These are phyloP conservation scores for Cladophialophora immunda DNA, from an alignment of 2,329 filamentous ascomycete species.

Conservation along the genomic window DNA sequence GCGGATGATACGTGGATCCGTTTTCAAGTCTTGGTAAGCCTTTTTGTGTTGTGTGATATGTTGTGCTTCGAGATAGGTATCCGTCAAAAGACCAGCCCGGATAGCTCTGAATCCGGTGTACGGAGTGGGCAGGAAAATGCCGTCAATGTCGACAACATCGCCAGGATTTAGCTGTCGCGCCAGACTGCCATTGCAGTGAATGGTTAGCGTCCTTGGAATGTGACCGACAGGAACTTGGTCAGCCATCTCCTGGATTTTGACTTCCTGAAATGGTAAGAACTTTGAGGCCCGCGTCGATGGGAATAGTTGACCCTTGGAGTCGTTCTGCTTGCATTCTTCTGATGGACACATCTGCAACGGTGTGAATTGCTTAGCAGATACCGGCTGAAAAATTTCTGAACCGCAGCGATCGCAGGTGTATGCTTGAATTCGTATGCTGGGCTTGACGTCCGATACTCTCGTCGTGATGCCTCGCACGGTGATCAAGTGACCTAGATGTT, in stretches of 20 bases:
- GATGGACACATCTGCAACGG: conserved; percentile 89
- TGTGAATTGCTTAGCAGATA: conserved; percentile 88
- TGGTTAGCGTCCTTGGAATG: conserved; percentile 88
- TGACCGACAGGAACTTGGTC: conserved; percentile 98
- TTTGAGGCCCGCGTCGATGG: conserved; percentile 96
- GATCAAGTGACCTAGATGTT: conserved; percentile 91
- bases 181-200: conserved; percentile 87
- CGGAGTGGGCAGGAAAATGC: conserved; percentile 94
- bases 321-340: conserved; percentile 86
- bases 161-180: conserved; percentile 90
- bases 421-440: conserved; percentile 94
- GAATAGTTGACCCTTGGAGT: conserved; percentile 91
- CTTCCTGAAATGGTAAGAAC: conserved; percentile 95
- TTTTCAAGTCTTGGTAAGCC: conserved; percentile 89
- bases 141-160: conserved; percentile 91
- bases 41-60: conserved; percentile 96
- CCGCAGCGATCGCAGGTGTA: conserved; percentile 98
- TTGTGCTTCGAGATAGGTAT: conserved; percentile 96
- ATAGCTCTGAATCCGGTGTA: conserved; percentile 99
- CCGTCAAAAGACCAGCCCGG: conserved; percentile 91
- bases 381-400: conserved; percentile 95
- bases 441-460: conserved; percentile 96
- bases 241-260: conserved; percentile 99
- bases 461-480: conserved; percentile 94
- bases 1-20: conserved; percentile 80